A percentile compares a stretch with the other conserved stretches of the same genome.
Conservation (phyloP, 2,329 filamentous ascomycete genomes). For the Verticillium albo-atrum region DNA sequence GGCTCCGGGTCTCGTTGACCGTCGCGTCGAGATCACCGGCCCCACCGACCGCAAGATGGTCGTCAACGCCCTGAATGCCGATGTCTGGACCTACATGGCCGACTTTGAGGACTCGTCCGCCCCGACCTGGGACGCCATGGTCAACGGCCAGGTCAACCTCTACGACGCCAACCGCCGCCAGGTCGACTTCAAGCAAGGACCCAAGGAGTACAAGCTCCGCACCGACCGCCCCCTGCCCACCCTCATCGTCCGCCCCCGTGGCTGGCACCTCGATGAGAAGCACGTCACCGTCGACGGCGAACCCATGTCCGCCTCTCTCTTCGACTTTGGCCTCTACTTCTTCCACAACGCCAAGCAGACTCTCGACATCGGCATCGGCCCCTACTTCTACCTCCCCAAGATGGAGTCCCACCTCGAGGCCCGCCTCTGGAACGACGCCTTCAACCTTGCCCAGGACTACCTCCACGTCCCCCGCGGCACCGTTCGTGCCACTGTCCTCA, state of each 20-base stretch:
- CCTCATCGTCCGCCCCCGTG: conserved; percentile 78
- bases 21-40: conserved; percentile 84
- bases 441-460: conserved; percentile 84
- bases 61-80: conserved; percentile 82
- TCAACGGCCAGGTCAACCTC: conserved; percentile 86
- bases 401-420: conserved; percentile 91
- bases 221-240: conserved; percentile 75
- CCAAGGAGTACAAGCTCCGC: conserved; percentile 88
- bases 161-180: conserved; percentile 83
- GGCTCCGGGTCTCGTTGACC: conserved; percentile 78
- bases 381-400: conserved; percentile 90
- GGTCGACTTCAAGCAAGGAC: conserved; percentile 83
- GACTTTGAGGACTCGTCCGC: conserved; percentile 88
- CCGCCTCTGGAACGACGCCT: conserved; percentile 86
- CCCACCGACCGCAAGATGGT: conserved; percentile 94
- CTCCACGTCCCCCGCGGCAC: conserved; percentile 77
- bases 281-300: conserved; percentile 86
- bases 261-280: conserved; percentile 92
- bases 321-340: conserved; percentile 92
- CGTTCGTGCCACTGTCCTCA: conserved; percentile 81
- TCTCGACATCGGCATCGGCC: conserved; percentile 69
- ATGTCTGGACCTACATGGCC: conserved; percentile 94
- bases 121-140: conserved; percentile 93
- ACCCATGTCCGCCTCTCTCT: conserved; percentile 77
- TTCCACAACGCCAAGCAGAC: conserved; percentile 87